These are phyloP conservation scores for Cyberlindnera veronae DNA, from an alignment of 805 yeast species.

Conservation along the genomic window DNA sequence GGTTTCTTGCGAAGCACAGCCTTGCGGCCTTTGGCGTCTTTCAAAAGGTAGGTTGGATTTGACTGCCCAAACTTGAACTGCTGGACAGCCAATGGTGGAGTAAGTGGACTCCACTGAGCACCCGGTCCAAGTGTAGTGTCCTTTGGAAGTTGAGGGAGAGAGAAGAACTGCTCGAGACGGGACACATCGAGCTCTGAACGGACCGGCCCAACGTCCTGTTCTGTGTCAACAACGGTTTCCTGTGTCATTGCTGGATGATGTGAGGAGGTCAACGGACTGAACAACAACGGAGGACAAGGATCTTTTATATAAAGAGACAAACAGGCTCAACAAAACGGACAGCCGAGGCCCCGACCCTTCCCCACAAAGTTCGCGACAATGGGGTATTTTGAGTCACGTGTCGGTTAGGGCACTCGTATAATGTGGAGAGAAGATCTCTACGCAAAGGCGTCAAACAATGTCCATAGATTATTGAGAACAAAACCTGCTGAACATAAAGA, in stretches of 20 bases:
- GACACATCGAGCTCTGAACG: conserved; percentile 23
- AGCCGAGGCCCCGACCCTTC: conserved; percentile 1
- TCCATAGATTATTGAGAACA: too few species aligned
- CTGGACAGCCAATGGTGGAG: conserved; percentile 34
- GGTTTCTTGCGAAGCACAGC: conserved; percentile 59
- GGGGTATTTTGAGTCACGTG: too few species aligned
- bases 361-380: too few species aligned
- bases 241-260: neutral
- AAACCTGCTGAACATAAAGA: too few species aligned
- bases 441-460: too few species aligned
- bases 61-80: conserved; percentile 65
- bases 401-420: too few species aligned
- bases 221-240: conserved; percentile 23
- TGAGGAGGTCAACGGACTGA: too few species aligned
- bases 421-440: too few species aligned
- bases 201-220: conserved; percentile 25
- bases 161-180: conserved; percentile 27
- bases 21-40: conserved; percentile 36
- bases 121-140: conserved; percentile 18
- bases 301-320: too few species aligned
- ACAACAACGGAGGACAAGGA: too few species aligned
- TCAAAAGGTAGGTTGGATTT: conserved; percentile 55
- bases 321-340: neutral
- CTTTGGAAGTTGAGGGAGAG: conserved; percentile 4
- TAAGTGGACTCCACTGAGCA: conserved; percentile 21